A percentile compares a stretch with the other conserved stretches of the same genome.
phyloP scores from a whole-genome alignment of 331 rosid genomes.

The Arachis monticola region DNA sequence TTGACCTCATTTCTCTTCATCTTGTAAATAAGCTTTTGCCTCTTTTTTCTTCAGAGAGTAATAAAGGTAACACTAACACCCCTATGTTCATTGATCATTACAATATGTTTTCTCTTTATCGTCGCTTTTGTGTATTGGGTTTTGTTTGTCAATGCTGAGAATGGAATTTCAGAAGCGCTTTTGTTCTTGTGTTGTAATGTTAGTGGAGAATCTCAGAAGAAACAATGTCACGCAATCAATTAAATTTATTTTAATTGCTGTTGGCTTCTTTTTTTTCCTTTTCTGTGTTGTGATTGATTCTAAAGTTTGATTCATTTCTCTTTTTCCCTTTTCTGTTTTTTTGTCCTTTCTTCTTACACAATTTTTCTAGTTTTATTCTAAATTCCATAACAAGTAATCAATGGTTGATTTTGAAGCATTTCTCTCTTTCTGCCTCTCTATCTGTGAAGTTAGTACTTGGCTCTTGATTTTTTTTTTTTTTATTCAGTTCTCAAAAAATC shows the following conservation, averaged over 20 bases:
- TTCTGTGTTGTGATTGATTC: conserved; percentile 39
- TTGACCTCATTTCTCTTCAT: conserved; percentile 44
- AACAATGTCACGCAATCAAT: conserved; percentile 43
- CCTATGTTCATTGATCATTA: conserved; percentile 13
- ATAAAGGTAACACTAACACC: conserved; percentile 47
- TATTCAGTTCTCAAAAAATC: not conserved
- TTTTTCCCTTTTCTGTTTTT: conserved; percentile 37
- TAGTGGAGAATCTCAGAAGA: conserved; percentile 39
- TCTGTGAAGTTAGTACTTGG: conserved; percentile 29
- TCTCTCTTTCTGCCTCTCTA: not conserved
- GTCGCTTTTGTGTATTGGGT: not conserved
- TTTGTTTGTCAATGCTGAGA: conserved; percentile 32
- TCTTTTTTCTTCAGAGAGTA: conserved; percentile 42
- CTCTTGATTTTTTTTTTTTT: conserved; percentile 34
- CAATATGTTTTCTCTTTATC: not conserved
- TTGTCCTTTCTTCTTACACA: conserved; percentile 36
- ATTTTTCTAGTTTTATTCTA: conserved; percentile 18
- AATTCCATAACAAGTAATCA: conserved; percentile 16
- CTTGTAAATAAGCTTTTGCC: conserved; percentile 46
- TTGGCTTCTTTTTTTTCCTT: conserved; percentile 10
- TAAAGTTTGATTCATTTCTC: conserved; percentile 52
- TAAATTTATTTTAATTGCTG: conserved; percentile 22
- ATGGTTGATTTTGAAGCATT: conserved; percentile 24
- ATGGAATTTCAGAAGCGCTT: conserved; percentile 32
- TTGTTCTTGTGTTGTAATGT: conserved; percentile 22